Evolutionary conservation across 768 basidiomycete genomes (phyloP), one percentile per base, ranked within the genome.

Genomic region (Pholiota molesta): DNA sequence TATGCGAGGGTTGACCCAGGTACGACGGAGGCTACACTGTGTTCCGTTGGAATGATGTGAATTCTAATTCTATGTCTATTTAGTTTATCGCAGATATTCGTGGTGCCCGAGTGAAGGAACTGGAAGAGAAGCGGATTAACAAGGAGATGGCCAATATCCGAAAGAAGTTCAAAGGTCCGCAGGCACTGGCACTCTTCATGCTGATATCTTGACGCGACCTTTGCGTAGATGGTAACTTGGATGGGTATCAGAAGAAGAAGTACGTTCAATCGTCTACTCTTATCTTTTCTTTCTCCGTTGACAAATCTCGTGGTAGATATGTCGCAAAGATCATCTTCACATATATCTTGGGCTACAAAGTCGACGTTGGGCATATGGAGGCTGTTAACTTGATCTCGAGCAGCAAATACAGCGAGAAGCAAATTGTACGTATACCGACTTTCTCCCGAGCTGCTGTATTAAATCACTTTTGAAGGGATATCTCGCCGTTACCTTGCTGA

Each of bases 61-160:
- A 60, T 57, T 66, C 72, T 49, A 42, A 60, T 57, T 66, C 72
- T 49, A 73, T 44, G 19, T 35, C 51, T 60, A 21, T 54, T 47
- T 59, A 97, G 95, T 97, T 99, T 83, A 99, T 99, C 74, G 96
- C 97, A 74, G 97, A 99, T 77, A 93, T 99, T 71, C 91, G 97
- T 60, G 95, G 97, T 54, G 97, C 97, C 54, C 83, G 97, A 61
- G 96, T 99, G 21, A 87, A 97, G 58, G 97, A 99, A 75, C 79
- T 99, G 56, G 97, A 99, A 73, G 97, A 99, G 83, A 99, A 98
- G 78, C 82, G 97, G 59, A 97, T 99, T 68, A 99, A 99, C 79
- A 96, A 98, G 77, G 97, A 99, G 79, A 99, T 99, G 97, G 97
- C 97, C 0, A 98, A 99, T 70, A 99, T 99, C 65, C 83, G 97